Percentiles rank a stretch among this genome's conserved stretches.
These are phyloP conservation scores for Pichia sporocuriosa DNA, from an alignment of 805 yeast species.

Conservation along the genomic window DNA sequence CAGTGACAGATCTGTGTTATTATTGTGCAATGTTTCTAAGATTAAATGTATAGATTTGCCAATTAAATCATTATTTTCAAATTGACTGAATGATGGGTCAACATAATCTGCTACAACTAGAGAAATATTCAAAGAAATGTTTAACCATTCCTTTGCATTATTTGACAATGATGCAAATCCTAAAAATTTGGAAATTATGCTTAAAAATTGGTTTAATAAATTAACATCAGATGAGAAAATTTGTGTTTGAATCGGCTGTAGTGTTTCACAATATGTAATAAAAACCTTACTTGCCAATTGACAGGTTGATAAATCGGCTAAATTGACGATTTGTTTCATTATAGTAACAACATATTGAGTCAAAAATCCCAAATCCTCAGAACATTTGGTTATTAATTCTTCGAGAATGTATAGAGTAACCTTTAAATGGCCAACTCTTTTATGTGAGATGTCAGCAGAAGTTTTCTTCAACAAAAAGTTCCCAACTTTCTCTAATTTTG, in stretches of 20 bases:
- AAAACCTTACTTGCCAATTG: slow-evolving; percentile 36
- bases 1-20: slow-evolving; percentile 16
- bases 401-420: slow-evolving; percentile 70
- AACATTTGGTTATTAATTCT: slow-evolving; percentile 67
- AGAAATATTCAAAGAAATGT: slow-evolving; percentile 36
- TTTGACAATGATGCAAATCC: slow-evolving; percentile 21
- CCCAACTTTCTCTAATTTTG: slow-evolving; percentile 83
- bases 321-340: slow-evolving; percentile 42
- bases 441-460: slow-evolving; percentile 49
- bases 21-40: slow-evolving; percentile 28
- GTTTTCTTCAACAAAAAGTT: slow-evolving; percentile 59
- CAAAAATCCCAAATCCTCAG: slow-evolving; percentile 78
- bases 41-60: slow-evolving; percentile 34
- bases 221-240: slow-evolving; percentile 40
- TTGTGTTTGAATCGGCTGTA: slow-evolving; percentile 23
- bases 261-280: slow-evolving; percentile 24
- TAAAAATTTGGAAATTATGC: slow-evolving; percentile 22
- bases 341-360: slow-evolving; percentile 63
- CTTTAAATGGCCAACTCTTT: slow-evolving; percentile 68
- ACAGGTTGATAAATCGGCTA: slow-evolving; percentile 56
- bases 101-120: slow-evolving; percentile 30
- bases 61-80: slow-evolving; percentile 16
- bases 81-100: slow-evolving; percentile 18
- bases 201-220: slow-evolving; percentile 35
- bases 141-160: slow-evolving; percentile 38